A percentile compares a stretch with the other conserved stretches of the same genome.
These are phyloP conservation scores for Triticum timopheevii DNA, from an alignment of 176 grass and related monocot species.

Conservation along the genomic window DNA sequence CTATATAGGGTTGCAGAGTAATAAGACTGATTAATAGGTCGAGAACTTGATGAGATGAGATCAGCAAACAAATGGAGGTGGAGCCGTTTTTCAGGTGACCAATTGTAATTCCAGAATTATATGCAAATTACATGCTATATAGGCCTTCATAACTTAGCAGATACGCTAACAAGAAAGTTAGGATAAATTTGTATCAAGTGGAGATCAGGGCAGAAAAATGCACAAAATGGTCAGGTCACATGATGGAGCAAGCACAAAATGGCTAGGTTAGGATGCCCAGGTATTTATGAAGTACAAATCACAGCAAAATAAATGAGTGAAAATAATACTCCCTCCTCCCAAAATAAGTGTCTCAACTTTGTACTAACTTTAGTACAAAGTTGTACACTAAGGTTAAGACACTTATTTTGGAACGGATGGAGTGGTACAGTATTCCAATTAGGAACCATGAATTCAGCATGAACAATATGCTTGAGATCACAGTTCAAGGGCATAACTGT, in stretches of 20 bases:
- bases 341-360: too few species aligned
- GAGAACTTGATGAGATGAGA: background rate
- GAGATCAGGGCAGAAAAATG: background rate
- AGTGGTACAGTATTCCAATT: background rate
- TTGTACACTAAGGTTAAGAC: too few species aligned
- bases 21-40: background rate
- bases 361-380: too few species aligned
- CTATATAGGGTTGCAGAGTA: background rate
- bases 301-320: background rate
- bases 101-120: background rate
- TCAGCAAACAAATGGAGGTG: background rate
- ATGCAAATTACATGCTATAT: background rate
- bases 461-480: background rate
- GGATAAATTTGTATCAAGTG: background rate
- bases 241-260: background rate
- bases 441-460: background rate
- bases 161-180: background rate
- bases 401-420: too few species aligned
- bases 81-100: background rate
- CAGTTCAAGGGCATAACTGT: background rate
- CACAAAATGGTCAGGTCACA: background rate
- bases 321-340: background rate
- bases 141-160: background rate
- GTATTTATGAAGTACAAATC: background rate
- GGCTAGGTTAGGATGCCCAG: background rate